Conservation (phyloP, 352 stramenopile species). For the Pythium dissimile region DNA sequence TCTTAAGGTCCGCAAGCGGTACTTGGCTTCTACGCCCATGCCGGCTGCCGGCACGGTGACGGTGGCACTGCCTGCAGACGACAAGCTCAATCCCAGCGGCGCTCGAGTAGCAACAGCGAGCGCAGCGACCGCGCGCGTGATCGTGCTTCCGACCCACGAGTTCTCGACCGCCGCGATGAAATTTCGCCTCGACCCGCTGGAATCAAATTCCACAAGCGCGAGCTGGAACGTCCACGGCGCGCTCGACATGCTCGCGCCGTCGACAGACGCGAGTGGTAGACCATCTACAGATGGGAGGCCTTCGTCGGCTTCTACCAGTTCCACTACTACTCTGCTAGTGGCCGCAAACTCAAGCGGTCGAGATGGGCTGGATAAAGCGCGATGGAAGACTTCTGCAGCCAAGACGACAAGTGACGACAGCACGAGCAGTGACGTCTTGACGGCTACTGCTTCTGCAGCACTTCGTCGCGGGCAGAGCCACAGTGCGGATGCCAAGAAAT, state of each 20-base stretch:
- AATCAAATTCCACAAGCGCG: background rate
- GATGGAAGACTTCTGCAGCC: conserved; percentile 13
- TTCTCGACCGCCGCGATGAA: conserved; percentile 40
- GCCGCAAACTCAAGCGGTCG: background rate
- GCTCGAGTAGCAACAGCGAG: background rate
- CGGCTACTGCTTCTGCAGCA: too few species aligned
- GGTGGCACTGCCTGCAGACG: background rate
- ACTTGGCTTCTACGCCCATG: conserved; percentile 29
- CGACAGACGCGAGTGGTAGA: background rate
- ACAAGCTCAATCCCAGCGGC: background rate
- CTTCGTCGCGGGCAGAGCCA: conserved; percentile 5
- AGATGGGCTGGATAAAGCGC: too few species aligned
- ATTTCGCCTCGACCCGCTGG: conserved; percentile 25
- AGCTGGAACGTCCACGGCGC: conserved; percentile 7
- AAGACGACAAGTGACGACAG: background rate
- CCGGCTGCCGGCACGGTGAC: conserved; percentile 16
- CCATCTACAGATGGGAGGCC: background rate
- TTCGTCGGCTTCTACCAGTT: background rate
- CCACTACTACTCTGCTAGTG: too few species aligned
- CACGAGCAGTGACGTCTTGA: background rate
- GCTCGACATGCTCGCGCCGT: conserved; percentile 1
- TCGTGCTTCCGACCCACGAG: conserved; percentile 27
- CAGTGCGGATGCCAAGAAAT: conserved; percentile 1
- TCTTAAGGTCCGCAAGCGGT: conserved; percentile 38
- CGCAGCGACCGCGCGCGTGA: conserved; percentile 3